Evolutionary conservation across 1,284 basidiomycete species (phyloP).

Genomic region (Moesziomyces aphidis): DNA sequence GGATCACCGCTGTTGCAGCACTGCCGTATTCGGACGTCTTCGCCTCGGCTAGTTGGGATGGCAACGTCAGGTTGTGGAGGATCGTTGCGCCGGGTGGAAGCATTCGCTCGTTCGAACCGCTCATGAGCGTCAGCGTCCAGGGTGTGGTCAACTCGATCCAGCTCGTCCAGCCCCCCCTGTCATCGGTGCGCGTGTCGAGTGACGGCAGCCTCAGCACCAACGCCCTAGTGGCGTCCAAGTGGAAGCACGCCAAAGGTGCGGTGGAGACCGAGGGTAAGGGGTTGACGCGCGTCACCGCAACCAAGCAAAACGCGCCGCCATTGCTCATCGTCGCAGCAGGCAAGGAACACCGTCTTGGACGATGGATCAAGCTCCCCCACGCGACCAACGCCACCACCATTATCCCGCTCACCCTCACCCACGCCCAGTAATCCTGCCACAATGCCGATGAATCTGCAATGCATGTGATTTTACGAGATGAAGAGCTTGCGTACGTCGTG

Average conservation of each 20-base stretch:
- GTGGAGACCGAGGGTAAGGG: background rate
- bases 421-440: background rate
- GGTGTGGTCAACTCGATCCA: slow-evolving; percentile 94
- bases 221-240: slow-evolving; percentile 17
- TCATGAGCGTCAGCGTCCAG: slow-evolving; percentile 75
- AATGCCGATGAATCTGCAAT: no score
- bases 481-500: slow-evolving; percentile 76
- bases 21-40: slow-evolving; percentile 91
- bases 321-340: slow-evolving; percentile 83
- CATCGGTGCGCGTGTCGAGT: background rate
- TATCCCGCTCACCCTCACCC: slow-evolving; percentile 64
- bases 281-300: slow-evolving; percentile 14
- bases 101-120: slow-evolving; percentile 79
- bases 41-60: slow-evolving; percentile 93
- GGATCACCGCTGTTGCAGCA: slow-evolving; percentile 86
- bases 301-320: slow-evolving; percentile 52
- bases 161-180: slow-evolving; percentile 74
- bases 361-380: slow-evolving; percentile 84
- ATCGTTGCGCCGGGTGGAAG: slow-evolving; percentile 73
- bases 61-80: slow-evolving; percentile 85
- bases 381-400: slow-evolving; percentile 81
- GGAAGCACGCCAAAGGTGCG: slow-evolving; percentile 12
- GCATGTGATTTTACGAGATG: slow-evolving; percentile 42
- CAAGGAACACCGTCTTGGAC: slow-evolving; percentile 86
- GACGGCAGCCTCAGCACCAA: background rate